Evolutionary conservation across 345 rosid species (phyloP), one percentile per base, ranked within the genome.

Genomic region (Dimocarpus longan): DNA sequence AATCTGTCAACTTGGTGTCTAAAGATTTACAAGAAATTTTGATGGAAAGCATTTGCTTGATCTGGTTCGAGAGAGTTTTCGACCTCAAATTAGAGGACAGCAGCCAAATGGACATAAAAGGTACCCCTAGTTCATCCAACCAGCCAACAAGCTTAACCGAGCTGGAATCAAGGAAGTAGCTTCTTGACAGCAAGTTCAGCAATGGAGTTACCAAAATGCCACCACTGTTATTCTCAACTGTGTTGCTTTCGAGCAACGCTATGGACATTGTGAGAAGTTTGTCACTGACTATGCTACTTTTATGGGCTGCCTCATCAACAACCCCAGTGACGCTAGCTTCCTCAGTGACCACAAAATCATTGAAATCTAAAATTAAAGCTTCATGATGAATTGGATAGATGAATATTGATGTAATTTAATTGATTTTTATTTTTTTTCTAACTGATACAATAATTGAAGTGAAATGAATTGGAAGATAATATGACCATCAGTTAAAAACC

Each of bases 241-340:
- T 21, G 73, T 82, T 0, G 85, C 85, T 28, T 82, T 75, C 5
- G 79, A 82, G 42, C 79, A 79, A 62, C 70, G 80, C 24, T 75
- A 65, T 28, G 63, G 52, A 0, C 22, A 70, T 22, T 54, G 76
- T 65, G 1, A 46, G 3, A 75, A 65, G 28, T 75, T 70, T 70
- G 32, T 82, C 18, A 82, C 82, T 1, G 65, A 66, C 37, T 76
- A 76, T 15, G 50, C 39, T 9, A 50, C 50, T 2, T 76, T 76
- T 19, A 50, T 76, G 78, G 64, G 50, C 0, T 50, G 71, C 21
- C 65, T 76, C 21, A 19, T 66, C 10, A 54, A 37, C 21, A 28
- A 42, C 10, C 65, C 52, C 0, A 37, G 12, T 0, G 82, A 76
- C 28, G 80, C 77, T 3, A 78, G 57, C 8, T 71, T 64, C 10